These are phyloP conservation scores for Candida sithepensis DNA, from an alignment of 805 yeast genomes.

Conservation along the genomic window DNA sequence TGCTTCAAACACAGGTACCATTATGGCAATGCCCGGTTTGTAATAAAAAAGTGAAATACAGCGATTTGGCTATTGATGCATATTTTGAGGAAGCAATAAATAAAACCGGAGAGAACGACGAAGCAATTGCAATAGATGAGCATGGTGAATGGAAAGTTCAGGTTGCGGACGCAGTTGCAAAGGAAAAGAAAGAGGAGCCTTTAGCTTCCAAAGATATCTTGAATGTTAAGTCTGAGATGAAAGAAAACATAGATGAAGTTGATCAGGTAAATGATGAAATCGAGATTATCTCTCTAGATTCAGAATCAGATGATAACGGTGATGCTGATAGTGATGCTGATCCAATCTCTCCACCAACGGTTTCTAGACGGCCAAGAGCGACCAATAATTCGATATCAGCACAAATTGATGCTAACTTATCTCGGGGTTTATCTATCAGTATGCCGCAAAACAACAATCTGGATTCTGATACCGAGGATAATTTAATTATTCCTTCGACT, in stretches of 20 bases:
- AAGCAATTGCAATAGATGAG: constrained; percentile 59
- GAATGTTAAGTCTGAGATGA: neutral
- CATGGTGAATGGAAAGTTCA: constrained; percentile 71
- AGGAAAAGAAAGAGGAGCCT: neutral
- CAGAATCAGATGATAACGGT: constrained; percentile 2
- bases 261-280: neutral
- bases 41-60: constrained; percentile 44
- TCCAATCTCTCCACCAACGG: neutral
- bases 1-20: constrained; percentile 74
- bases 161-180: constrained; percentile 15
- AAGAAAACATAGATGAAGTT: neutral
- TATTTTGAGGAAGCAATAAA: constrained; percentile 62
- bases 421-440: neutral
- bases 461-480: neutral
- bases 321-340: constrained; percentile 1
- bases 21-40: constrained; percentile 92
- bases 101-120: constrained; percentile 51
- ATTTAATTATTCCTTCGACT: neutral
- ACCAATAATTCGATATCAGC: neutral
- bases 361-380: neutral
- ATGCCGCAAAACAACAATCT: neutral
- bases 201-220: neutral
- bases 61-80: constrained; percentile 69
- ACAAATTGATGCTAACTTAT: neutral
- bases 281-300: neutral